These are phyloP conservation scores for Lomentospora prolificans DNA, from an alignment of 2,329 filamentous ascomycete species.

Conservation along the genomic window DNA sequence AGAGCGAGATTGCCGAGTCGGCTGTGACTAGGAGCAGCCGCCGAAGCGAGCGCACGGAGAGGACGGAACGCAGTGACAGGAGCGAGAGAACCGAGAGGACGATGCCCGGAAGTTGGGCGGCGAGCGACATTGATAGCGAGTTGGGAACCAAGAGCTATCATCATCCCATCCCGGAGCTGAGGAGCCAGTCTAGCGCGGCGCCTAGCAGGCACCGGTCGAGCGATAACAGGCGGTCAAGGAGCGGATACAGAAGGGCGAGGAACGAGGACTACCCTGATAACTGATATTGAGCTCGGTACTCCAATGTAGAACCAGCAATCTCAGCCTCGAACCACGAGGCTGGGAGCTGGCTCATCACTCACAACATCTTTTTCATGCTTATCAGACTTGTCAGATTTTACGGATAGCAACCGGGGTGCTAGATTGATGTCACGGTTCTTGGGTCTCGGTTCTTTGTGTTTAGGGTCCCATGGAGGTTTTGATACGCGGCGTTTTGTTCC, in stretches of 20 bases:
- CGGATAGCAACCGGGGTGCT: no score
- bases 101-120: constrained; percentile 26
- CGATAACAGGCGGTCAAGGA: constrained; percentile 20
- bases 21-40: constrained; percentile 17
- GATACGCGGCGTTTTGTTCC: background rate
- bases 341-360: background rate
- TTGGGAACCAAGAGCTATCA: constrained; percentile 48
- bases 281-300: constrained; percentile 4
- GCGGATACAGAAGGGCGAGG: constrained; percentile 24
- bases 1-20: constrained; percentile 20
- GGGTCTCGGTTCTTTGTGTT: background rate
- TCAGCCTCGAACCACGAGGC: background rate
- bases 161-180: constrained; percentile 43
- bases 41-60: constrained; percentile 9
- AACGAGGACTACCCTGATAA: constrained; percentile 17
- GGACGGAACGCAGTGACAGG: constrained; percentile 15
- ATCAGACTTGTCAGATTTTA: background rate
- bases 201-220: constrained; percentile 17
- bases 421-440: no score
- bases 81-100: constrained; percentile 20
- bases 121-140: constrained; percentile 36
- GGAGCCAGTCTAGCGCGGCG: constrained; percentile 17
- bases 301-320: no score
- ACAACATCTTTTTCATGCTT: background rate
- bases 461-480: background rate